phyloP scores from a whole-genome alignment of 768 basidiomycete genomes.

The Psilocybe subaeruginosa region DNA sequence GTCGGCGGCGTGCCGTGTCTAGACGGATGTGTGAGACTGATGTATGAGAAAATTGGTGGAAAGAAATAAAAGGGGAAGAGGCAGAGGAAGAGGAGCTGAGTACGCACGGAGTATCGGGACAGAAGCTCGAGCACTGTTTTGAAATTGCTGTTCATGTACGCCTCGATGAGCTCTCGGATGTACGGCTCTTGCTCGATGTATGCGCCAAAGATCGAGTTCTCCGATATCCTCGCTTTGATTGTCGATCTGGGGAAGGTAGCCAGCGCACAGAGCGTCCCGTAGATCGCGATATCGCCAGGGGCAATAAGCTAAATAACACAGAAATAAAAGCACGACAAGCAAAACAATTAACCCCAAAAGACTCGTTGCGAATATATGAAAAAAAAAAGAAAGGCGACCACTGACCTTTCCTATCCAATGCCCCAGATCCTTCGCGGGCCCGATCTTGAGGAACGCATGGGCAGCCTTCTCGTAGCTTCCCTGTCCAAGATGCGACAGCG shows the following conservation, averaged over 20 bases:
- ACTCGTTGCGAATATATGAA: too few relatives aligned
- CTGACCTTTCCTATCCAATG: slow-evolving; percentile 78
- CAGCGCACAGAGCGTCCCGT: slow-evolving; percentile 83
- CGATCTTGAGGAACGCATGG: slow-evolving; percentile 67
- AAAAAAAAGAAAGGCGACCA: not conserved
- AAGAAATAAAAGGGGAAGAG: too few relatives aligned
- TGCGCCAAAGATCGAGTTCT: slow-evolving; percentile 68
- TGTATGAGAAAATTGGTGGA: not conserved
- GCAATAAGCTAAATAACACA: slow-evolving; percentile 59
- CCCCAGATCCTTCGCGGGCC: slow-evolving; percentile 64
- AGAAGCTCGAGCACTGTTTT: slow-evolving; percentile 79
- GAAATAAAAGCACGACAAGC: not conserved
- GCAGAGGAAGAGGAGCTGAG: not conserved
- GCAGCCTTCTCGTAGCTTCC: slow-evolving; percentile 84
- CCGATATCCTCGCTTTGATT: slow-evolving; percentile 70
- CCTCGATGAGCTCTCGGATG: slow-evolving; percentile 81
- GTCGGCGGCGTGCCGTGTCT: slow-evolving; percentile 82
- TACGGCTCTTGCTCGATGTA: slow-evolving; percentile 90
- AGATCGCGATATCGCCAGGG: slow-evolving; percentile 84
- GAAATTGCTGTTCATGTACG: slow-evolving; percentile 88
- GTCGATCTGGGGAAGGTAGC: slow-evolving; percentile 72
- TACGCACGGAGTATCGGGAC: slow-evolving; percentile 67
- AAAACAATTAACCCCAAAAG: not conserved
- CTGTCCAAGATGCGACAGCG: slow-evolving; percentile 73
- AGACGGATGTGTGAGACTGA: not conserved